Base-by-base conservation (phyloP, 1,284 basidiomycete species). In the Porodaedalea pini region DNA sequence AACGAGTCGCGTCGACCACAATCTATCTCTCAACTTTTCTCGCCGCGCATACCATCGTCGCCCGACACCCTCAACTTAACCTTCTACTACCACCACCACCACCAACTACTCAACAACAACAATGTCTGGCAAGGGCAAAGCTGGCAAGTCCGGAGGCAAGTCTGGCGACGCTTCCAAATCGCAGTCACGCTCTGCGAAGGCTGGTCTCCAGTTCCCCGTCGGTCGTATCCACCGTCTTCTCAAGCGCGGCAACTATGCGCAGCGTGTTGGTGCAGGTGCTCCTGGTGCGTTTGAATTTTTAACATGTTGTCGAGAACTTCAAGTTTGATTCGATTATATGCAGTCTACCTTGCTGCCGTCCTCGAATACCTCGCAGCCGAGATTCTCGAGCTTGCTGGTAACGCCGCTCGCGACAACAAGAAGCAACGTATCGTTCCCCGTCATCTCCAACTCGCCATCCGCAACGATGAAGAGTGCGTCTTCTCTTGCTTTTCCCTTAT, bases 191-290 rank as follows among this genome's bases (percentile, higher is more conserved):
- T 92, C 90, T 45, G 81, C 88, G 67, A 93, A 92, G 76, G 81
- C 81, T 64, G 89, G 88, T 66, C 82, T 92, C 63, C 89, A 90
- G 74, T 88, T 92, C 83, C 90, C 90, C 60, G 91, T 93, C 71
- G 90, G 91, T 81, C 90, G 91, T 88, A 88, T 93, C 71, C 91
- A 94, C 77, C 87, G 91, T 84, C 85, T 91, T 63, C 74, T 93
- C 65, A 91, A 92, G 82, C 85, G 84, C 75, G 90, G 90, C 64
- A 92, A 92, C 82, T 92, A 92, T 72, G 88, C 87, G 45, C 83
- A 87, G 69, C 86, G 87, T 70, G 80, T 90, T 61, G 87, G 88
- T 75, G 85, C 85, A 64, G 86, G 86, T 71, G 86, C 90, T 69
- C 89, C 84, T 68, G 89, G 84, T 88, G 69, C 66, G 82, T 75